Evolutionary conservation across 495 filamentous ascomycete genomes (phyloP).

Genomic region (Penicillium pancosmium): DNA sequence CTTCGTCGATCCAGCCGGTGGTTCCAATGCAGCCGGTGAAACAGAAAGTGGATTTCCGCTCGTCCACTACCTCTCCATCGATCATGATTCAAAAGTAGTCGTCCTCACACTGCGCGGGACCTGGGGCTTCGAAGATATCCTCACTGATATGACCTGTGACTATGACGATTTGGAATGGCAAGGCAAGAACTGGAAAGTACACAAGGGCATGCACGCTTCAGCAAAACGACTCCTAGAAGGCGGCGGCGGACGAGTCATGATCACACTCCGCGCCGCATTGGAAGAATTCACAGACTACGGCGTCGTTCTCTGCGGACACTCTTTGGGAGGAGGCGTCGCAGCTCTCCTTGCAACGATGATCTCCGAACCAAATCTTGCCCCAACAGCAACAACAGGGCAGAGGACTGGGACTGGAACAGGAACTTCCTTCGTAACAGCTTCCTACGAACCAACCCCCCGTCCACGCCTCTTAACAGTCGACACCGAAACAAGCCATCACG

Average conservation of each 20-base stretch:
- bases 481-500: conserved; percentile 22
- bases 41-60: conserved; percentile 75
- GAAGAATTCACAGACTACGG: conserved; percentile 74
- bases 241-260: conserved; percentile 64
- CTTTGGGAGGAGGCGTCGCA: conserved; percentile 74
- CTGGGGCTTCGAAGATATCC: conserved; percentile 77
- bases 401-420: conserved; percentile 29
- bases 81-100: conserved; percentile 76
- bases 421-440: conserved; percentile 57
- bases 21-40: conserved; percentile 69
- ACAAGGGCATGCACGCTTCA: conserved; percentile 83
- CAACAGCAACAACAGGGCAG: conserved; percentile 21
- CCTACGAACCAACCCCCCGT: conserved; percentile 36
- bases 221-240: conserved; percentile 70
- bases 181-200: conserved; percentile 69
- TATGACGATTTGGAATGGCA: conserved; percentile 73
- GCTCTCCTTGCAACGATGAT: conserved; percentile 75
- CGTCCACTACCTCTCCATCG: conserved; percentile 76
- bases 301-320: conserved; percentile 76
- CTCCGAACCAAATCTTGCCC: conserved; percentile 55
- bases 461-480: conserved; percentile 43
- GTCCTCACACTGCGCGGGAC: conserved; percentile 78
- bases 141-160: conserved; percentile 82
- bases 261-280: conserved; percentile 69
- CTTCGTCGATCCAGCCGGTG: conserved; percentile 74